Conservation (phyloP, 129 eudicot genomes). For the Escallonia rubra region DNA sequence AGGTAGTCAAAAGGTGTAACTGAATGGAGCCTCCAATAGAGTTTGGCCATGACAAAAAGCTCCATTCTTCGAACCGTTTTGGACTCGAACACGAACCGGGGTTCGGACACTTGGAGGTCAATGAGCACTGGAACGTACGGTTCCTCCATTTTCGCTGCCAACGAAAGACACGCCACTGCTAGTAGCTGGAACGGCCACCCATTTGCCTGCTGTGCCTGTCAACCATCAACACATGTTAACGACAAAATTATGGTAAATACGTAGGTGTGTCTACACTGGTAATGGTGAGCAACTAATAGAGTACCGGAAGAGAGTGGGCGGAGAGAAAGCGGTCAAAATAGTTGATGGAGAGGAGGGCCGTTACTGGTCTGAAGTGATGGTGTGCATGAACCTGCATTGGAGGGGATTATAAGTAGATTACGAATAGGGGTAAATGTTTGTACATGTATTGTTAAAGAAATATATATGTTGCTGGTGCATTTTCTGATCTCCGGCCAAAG, state of each 20-base stretch:
- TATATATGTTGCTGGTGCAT: background rate
- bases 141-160: slow-evolving; percentile 72
- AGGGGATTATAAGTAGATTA: background rate
- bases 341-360: slow-evolving; percentile 58
- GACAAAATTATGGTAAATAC: too few relatives aligned
- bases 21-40: slow-evolving; percentile 50
- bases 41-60: slow-evolving; percentile 47
- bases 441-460: background rate
- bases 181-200: slow-evolving; percentile 56
- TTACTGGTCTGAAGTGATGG: slow-evolving; percentile 40
- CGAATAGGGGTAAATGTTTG: background rate
- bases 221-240: too few relatives aligned
- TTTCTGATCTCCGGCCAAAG: too few relatives aligned
- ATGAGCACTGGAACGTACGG: slow-evolving; percentile 34
- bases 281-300: background rate
- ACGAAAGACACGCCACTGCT: slow-evolving; percentile 52
- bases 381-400: slow-evolving; percentile 42
- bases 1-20: slow-evolving; percentile 59
- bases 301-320: slow-evolving; percentile 26
- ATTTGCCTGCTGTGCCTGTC: slow-evolving; percentile 22
- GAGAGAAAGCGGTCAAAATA: slow-evolving; percentile 58
- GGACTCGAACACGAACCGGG: slow-evolving; percentile 40
- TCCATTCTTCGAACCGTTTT: slow-evolving; percentile 54
- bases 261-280: background rate
- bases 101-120: slow-evolving; percentile 48